Conservation (phyloP, 257 asterid genomes). For the Nicotiana tabacum region DNA sequence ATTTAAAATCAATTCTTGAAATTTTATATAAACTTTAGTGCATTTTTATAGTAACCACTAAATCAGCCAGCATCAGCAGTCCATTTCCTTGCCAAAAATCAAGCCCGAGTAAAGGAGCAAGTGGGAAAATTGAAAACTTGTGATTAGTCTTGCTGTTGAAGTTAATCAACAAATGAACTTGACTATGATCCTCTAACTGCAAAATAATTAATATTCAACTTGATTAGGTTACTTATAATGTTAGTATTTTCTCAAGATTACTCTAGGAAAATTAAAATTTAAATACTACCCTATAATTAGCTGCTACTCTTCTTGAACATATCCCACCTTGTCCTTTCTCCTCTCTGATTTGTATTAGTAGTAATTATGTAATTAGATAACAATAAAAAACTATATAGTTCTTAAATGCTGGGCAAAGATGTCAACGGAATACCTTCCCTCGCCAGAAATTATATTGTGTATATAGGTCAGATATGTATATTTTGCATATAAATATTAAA, state of each 20-base stretch:
- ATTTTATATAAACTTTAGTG: not conserved
- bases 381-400: not conserved
- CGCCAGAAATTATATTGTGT: no score
- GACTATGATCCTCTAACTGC: constrained; percentile 18
- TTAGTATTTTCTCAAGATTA: constrained; percentile 2
- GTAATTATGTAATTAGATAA: not conserved
- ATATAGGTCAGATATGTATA: no score
- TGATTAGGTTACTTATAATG: constrained; percentile 8
- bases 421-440: not conserved
- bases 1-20: not conserved
- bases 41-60: not conserved
- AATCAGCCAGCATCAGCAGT: not conserved
- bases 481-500: no score
- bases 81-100: not conserved
- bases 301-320: not conserved
- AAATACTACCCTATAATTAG: not conserved
- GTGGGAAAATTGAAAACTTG: not conserved
- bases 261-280: not conserved
- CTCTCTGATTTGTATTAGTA: not conserved
- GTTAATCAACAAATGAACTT: constrained; percentile 23
- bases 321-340: not conserved
- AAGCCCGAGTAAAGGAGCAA: constrained; percentile 9
- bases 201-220: constrained; percentile 4
- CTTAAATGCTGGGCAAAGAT: not conserved
- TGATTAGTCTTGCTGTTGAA: constrained; percentile 9